These are phyloP conservation scores for Lumnitzera racemosa DNA, from an alignment of 345 rosid genomes.

Conservation along the genomic window DNA sequence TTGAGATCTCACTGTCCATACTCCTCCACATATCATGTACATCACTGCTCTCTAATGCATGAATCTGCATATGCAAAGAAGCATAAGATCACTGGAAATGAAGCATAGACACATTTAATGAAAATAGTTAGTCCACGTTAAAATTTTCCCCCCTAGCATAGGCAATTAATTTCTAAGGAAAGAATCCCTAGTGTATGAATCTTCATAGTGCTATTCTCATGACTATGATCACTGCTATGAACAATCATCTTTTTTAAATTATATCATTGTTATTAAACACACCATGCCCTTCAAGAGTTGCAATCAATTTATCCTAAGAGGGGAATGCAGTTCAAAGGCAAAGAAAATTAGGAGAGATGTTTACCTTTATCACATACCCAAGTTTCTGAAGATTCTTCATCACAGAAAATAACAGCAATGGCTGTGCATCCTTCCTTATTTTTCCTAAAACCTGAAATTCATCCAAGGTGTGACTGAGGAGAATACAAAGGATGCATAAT, in stretches of 20 bases:
- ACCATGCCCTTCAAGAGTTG: too few species aligned
- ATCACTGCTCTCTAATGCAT: constrained; percentile 50
- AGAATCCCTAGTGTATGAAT: too few species aligned
- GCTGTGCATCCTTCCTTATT: constrained; percentile 58
- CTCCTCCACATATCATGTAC: constrained; percentile 60
- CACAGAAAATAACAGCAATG: constrained; percentile 70
- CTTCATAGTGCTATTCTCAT: too few species aligned
- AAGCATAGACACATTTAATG: too few species aligned
- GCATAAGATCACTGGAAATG: too few species aligned
- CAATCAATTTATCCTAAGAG: too few species aligned
- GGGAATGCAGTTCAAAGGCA: neutral
- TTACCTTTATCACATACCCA: constrained; percentile 78
- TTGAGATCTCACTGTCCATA: constrained; percentile 40
- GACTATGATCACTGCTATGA: too few species aligned
- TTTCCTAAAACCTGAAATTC: constrained; percentile 69
- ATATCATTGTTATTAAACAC: too few species aligned
- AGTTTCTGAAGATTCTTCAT: constrained; percentile 71
- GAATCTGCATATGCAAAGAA: constrained; percentile 36
- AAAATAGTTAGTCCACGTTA: too few species aligned
- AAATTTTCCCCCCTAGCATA: too few species aligned
- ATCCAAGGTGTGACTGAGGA: constrained; percentile 7
- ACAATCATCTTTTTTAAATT: too few species aligned
- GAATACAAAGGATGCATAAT: constrained; percentile 4
- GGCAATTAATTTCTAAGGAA: too few species aligned
- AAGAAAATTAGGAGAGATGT: constrained; percentile 12